Base-by-base conservation (phyloP, 2,329 filamentous ascomycete genomes). In the Claviceps africana region DNA sequence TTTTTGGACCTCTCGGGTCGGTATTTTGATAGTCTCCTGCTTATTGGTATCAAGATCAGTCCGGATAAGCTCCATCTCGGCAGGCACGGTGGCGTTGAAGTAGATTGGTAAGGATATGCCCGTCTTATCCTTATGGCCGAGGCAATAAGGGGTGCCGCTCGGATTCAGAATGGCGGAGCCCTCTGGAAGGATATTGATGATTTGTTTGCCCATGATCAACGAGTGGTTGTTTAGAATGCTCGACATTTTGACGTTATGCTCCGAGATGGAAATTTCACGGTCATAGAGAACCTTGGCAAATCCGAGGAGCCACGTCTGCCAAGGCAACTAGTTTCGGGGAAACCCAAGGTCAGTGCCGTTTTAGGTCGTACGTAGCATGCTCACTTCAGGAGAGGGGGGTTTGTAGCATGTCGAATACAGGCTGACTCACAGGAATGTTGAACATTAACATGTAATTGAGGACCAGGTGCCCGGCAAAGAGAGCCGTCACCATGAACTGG, bases 141-240 rank as follows among this genome's bases (percentile, higher is more conserved):
- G 70, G 67, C 93, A 98, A 67, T 93, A 93, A 0, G 89, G 78
- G n/a, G 76, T 71, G 53, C 80, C 77, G 47, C 89, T 79, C 0
- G 89, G 88, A 62, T 98, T 98, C 56, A 98, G 74, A 48, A 89
- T 76, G 15, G 90, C 93, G 48, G 90, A 93, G 73, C 94, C 94
- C 73, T 98, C 93, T 2, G 93, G 93, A 52, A 98, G 74, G 62
- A 98, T 95, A 65, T 98, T 93, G 68, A 98, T 91, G 60, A 96
- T 95, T 70, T 97, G 90, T 66, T 89, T 93, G 63, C 93, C 93
- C 70, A 95, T 78, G 57, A 98, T 97, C 62, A 97, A 77, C 22
- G 90, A 95, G 33, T 88, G 80, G 65, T 97, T 96, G 65, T 96
- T 88, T 55, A 95, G 74, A 57, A 98, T 90, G 56, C 79, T 83